These are phyloP conservation scores for Didymella keratinophila DNA, from an alignment of 2,329 filamentous ascomycete genomes.

Conservation along the genomic window DNA sequence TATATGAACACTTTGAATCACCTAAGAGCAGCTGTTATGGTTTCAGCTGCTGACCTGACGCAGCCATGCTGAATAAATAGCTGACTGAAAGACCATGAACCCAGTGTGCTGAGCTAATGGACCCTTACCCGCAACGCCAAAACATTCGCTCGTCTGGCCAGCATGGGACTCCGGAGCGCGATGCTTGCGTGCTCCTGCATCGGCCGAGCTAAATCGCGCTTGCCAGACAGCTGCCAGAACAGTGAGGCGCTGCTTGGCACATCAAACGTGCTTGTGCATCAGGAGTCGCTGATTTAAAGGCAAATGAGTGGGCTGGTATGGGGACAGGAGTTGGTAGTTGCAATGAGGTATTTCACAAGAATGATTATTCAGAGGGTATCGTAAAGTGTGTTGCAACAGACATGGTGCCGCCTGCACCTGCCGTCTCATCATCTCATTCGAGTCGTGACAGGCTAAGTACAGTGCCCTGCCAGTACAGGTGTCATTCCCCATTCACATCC, in stretches of 20 bases:
- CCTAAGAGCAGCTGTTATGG: conserved; percentile 15
- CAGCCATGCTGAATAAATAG: conserved; percentile 26
- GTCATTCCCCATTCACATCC: conserved; percentile 44
- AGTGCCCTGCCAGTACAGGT: conserved; percentile 38
- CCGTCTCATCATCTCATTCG: conserved; percentile 43
- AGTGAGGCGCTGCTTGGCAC: conserved; percentile 7
- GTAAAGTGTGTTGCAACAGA: conserved; percentile 12
- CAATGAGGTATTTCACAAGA: conserved; percentile 13
- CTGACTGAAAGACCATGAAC: conserved; percentile 11
- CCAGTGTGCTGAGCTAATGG: conserved; percentile 8
- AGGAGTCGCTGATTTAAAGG: neutral
- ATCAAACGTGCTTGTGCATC: neutral
- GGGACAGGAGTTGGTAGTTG: neutral
- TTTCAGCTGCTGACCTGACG: conserved; percentile 24
- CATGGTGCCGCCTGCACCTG: conserved; percentile 35
- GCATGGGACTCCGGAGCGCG: conserved; percentile 5
- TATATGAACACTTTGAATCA: conserved; percentile 12
- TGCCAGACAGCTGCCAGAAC: conserved; percentile 5
- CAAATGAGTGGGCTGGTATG: neutral
- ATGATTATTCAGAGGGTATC: conserved; percentile 23
- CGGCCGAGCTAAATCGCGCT: conserved; percentile 3
- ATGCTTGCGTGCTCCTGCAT: conserved; percentile 13
- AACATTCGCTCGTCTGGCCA: conserved; percentile 13
- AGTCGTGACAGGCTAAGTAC: conserved; percentile 44
- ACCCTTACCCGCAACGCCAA: conserved; percentile 10